Evolutionary conservation across 495 filamentous ascomycete genomes (phyloP), one percentile per base, ranked within the genome.

Genomic region (Cryomyces minteri): DNA sequence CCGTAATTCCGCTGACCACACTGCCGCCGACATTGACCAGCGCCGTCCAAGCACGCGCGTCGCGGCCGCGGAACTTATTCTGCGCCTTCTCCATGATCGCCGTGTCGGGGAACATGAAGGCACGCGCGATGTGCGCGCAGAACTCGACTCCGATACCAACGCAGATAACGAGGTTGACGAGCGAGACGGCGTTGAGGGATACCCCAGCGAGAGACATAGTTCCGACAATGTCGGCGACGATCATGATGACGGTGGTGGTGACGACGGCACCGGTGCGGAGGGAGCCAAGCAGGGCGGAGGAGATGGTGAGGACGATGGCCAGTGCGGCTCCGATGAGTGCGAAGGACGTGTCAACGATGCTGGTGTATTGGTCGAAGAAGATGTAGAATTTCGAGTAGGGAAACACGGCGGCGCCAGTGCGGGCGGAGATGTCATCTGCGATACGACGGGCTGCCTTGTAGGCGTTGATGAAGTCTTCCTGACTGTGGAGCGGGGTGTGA

Each of bases 141-240:
- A 98, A 98, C 61, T 96, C 90, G 40, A 98, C 88, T 14, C 73
- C 76, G 54, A 98, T 98, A 44, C 90, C 90, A 30, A 96, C 82
- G 56, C 85, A 93, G 54, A 98, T 98, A 51, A 98, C 79, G 41
- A 98, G 62, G 60, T 98, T 98, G 54, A 96, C 90, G n/a, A 98
- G 74, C 9, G 81, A 86, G 34, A 98, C 84, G 11, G 90, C 92
- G 53, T 98, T 98, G 41, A 98, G 72, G n/a, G 82, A 88, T 25
- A 98, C 87, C 44, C 76, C 70, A 47, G 80, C 78, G 32, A 94
- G 58, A 1, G 88, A 85, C 90, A 98, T 96, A 32, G 84, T 76
- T 40, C 88, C 90, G 51, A 93, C 79, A 55, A 98, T 87, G 60
- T 94, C 88, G n/a, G 84, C 72, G 34, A 98, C 76, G 33, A 76